phyloP scores from a whole-genome alignment of 1,284 basidiomycete genomes.

The Cutaneotrichosporon sp. region DNA sequence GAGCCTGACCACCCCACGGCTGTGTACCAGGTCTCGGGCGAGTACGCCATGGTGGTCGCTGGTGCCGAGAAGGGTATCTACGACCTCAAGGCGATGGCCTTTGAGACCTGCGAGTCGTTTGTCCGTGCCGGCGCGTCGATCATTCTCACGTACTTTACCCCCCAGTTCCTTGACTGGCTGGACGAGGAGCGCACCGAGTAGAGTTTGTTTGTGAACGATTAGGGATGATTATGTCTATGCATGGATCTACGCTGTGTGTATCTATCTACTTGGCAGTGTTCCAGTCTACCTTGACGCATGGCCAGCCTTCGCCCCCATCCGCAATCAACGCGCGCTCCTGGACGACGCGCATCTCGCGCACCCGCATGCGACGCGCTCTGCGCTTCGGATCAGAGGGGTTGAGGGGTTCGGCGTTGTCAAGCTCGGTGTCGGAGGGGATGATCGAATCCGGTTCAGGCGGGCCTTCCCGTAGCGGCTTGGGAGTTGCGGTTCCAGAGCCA shows the following conservation, averaged over 20 bases:
- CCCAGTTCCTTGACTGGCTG: constrained; percentile 91
- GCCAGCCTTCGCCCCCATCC: constrained; percentile 42
- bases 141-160: constrained; percentile 93
- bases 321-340: constrained; percentile 61
- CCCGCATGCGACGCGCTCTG: constrained; percentile 70
- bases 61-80: constrained; percentile 93
- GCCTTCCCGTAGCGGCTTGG: constrained; percentile 32
- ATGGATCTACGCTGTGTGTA: not conserved
- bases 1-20: constrained; percentile 86
- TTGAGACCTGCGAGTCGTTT: constrained; percentile 87
- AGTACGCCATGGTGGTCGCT: constrained; percentile 95
- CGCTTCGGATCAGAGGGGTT: constrained; percentile 62
- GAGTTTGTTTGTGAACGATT: not conserved
- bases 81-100: constrained; percentile 87
- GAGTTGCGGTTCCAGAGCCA: constrained; percentile 31
- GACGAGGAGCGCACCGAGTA: constrained; percentile 51
- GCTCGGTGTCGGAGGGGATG: constrained; percentile 66
- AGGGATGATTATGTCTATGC: not conserved
- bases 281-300: constrained; percentile 40
- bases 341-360: constrained; percentile 76
- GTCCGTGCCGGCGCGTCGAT: constrained; percentile 88
- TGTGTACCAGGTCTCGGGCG: constrained; percentile 95
- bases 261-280: not conserved
- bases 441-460: constrained; percentile 24
- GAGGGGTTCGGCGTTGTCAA: constrained; percentile 57